Evolutionary conservation across 805 yeast species (phyloP).

Genomic region (Saccharomycopsis microspora): DNA sequence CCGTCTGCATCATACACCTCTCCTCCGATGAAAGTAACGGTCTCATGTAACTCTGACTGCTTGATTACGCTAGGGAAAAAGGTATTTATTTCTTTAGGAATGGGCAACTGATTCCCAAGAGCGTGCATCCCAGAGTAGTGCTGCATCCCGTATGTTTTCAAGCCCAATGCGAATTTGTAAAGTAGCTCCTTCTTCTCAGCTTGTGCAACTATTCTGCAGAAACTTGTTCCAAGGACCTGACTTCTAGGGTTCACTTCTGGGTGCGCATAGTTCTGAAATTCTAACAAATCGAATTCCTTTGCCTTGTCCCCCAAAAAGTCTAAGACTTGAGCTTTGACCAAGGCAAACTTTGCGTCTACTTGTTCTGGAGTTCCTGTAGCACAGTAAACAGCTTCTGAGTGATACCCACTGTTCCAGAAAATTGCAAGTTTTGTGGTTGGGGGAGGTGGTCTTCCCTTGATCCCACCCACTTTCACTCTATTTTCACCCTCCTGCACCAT

Average conservation of each 20-base stretch:
- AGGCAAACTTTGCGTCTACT: conserved; percentile 13
- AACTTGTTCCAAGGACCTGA: conserved; percentile 13
- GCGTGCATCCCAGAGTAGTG: conserved; percentile 9
- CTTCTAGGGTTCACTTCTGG: conserved; percentile 14
- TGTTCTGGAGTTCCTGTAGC: conserved; percentile 16
- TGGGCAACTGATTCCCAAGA: neutral
- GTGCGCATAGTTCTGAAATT: conserved; percentile 8
- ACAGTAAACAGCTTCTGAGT: conserved; percentile 9
- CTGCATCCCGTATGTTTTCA: conserved; percentile 12
- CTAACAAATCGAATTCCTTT: conserved; percentile 11
- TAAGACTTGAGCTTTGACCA: conserved; percentile 11
- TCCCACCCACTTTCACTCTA: conserved; percentile 16
- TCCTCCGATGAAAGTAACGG: conserved; percentile 9
- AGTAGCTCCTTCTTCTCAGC: conserved; percentile 1
- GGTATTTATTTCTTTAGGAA: conserved; percentile 7
- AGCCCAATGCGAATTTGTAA: neutral
- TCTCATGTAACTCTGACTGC: conserved; percentile 12
- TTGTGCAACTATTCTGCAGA: conserved; percentile 14
- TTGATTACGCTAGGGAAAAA: conserved; percentile 15
- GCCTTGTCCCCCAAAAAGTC: conserved; percentile 6
- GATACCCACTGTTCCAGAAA: conserved; percentile 17
- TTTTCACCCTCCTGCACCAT: conserved; percentile 12
- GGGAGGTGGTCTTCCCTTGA: conserved; percentile 18
- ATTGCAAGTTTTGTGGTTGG: conserved; percentile 17
- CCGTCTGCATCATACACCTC: conserved; percentile 4